These are phyloP conservation scores for Albophoma yamanashiensis DNA, from an alignment of 2,329 filamentous ascomycete genomes.

Conservation along the genomic window DNA sequence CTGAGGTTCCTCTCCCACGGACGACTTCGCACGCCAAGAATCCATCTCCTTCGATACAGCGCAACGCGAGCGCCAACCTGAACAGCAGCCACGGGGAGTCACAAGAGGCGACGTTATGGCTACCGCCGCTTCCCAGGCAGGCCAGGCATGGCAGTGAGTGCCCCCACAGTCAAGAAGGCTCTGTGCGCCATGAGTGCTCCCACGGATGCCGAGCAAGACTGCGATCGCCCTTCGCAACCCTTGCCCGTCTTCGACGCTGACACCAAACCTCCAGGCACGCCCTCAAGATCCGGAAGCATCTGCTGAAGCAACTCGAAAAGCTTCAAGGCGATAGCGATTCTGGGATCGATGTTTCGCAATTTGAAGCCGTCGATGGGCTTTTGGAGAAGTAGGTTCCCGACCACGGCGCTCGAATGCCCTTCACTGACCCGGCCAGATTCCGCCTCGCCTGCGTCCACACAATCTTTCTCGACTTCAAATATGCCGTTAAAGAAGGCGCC, in stretches of 20 bases:
- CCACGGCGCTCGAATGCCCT: background rate
- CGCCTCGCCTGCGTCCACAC: conserved; percentile 61
- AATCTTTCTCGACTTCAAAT: conserved; percentile 62
- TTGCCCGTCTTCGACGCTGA: conserved; percentile 3
- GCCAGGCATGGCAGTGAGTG: conserved; percentile 29
- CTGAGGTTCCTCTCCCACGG: conserved; percentile 7
- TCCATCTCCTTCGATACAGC: background rate
- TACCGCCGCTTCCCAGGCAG: conserved; percentile 16
- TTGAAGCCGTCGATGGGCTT: conserved; percentile 31
- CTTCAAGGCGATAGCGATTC: conserved; percentile 24
- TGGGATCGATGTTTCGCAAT: conserved; percentile 28
- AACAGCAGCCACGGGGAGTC: background rate
- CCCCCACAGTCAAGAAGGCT: background rate
- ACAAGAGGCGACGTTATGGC: conserved; percentile 1
- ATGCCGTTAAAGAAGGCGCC: conserved; percentile 49
- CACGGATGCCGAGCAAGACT: background rate
- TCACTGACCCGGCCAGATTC: conserved; percentile 36
- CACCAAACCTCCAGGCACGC: conserved; percentile 22
- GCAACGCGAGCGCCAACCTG: background rate
- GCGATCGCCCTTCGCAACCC: background rate
- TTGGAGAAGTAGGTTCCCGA: conserved; percentile 17
- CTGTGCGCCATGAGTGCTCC: no score
- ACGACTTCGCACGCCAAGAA: conserved; percentile 1
- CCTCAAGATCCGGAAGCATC: conserved; percentile 30
- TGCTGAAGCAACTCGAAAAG: conserved; percentile 32